Conservation (phyloP, 2,329 filamentous ascomycete species). For the Colletotrichum acutatum region DNA sequence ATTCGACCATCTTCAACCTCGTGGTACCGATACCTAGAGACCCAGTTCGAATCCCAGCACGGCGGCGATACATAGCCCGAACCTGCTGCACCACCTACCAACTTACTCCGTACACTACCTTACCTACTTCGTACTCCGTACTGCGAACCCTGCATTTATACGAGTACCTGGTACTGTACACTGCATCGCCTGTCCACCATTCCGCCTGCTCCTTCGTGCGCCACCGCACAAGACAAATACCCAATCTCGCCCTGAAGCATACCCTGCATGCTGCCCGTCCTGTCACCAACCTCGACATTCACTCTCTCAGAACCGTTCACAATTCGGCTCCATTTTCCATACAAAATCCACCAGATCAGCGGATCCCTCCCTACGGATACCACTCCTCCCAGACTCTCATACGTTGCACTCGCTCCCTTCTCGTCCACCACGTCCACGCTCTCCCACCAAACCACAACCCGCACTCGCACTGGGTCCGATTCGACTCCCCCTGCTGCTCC, state of each 20-base stretch:
- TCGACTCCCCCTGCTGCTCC: conserved; percentile 10
- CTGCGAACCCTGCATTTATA: conserved; percentile 26
- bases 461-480: conserved; percentile 20
- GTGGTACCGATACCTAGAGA: background rate
- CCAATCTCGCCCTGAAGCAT: conserved; percentile 25
- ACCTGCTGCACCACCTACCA: conserved; percentile 14
- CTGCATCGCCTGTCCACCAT: background rate
- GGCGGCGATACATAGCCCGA: conserved; percentile 15
- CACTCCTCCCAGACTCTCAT: background rate
- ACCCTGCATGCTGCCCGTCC: conserved; percentile 5
- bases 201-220: conserved; percentile 7
- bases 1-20: background rate
- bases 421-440: background rate
- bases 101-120: too few species aligned
- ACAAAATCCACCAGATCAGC: conserved; percentile 10
- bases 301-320: background rate
- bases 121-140: background rate
- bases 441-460: conserved; percentile 5
- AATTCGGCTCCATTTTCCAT: conserved; percentile 7
- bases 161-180: conserved; percentile 26
- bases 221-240: conserved; percentile 10
- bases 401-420: background rate
- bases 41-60: conserved; percentile 10
- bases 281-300: background rate
- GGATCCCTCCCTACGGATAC: conserved; percentile 1